These are phyloP conservation scores for Chamaecrista fasciculata DNA, from an alignment of 306 rosid genomes.

Conservation along the genomic window DNA sequence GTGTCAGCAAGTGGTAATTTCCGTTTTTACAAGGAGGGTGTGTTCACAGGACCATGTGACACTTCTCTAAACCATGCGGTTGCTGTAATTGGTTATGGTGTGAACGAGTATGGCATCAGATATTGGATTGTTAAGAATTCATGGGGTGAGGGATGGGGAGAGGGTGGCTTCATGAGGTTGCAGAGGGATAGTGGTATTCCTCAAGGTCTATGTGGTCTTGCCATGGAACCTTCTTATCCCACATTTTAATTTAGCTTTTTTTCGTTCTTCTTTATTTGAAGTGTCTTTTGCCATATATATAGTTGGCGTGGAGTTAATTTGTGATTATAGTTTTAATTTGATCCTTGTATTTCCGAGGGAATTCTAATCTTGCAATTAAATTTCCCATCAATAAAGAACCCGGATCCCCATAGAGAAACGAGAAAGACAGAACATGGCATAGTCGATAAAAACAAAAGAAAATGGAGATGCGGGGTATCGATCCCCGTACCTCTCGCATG, in stretches of 20 bases:
- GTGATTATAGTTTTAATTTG: too few relatives aligned
- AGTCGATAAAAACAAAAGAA: too few relatives aligned
- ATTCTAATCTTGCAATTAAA: too few relatives aligned
- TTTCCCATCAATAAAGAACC: too few relatives aligned
- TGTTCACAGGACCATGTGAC: constrained; percentile 13
- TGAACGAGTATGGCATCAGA: background rate
- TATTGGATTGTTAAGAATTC: constrained; percentile 35
- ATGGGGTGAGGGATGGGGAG: constrained; percentile 33
- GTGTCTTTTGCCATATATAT: too few relatives aligned
- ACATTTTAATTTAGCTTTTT: background rate
- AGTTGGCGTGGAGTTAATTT: too few relatives aligned
- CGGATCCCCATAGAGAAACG: too few relatives aligned
- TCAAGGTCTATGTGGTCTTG: background rate
- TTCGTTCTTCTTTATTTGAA: too few relatives aligned
- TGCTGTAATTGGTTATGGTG: constrained; percentile 27
- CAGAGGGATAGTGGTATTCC: background rate
- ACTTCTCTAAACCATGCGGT: background rate
- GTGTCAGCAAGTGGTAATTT: background rate
- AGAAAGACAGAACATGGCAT: too few relatives aligned
- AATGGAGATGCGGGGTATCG: constrained; percentile 72
- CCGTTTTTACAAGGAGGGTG: background rate
- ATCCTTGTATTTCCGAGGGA: too few relatives aligned
- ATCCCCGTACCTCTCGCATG: constrained; percentile 77
- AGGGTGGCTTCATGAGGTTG: constrained; percentile 31
- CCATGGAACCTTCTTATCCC: background rate